phyloP scores from a whole-genome alignment of 768 basidiomycete genomes.

The Nidularia pulvinata region DNA sequence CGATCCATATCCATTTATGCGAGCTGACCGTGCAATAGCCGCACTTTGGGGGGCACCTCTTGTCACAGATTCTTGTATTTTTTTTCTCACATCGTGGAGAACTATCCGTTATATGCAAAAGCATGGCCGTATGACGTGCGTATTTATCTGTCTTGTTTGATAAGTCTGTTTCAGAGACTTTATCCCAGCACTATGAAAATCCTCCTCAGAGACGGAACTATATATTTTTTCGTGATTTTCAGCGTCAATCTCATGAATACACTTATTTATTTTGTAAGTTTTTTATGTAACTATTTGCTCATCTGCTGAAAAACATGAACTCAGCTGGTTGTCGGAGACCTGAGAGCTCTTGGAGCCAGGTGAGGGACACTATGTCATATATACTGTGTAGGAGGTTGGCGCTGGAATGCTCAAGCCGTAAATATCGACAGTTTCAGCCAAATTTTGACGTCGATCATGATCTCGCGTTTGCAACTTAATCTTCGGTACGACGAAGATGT shows the following conservation, averaged over 20 bases:
- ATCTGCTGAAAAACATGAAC: too few species aligned
- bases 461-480: conserved; percentile 16
- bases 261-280: conserved; percentile 16
- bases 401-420: background rate
- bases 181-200: conserved; percentile 10
- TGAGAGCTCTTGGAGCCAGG: conserved; percentile 18
- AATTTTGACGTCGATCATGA: conserved; percentile 16
- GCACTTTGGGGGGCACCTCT: conserved; percentile 17
- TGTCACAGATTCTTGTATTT: conserved; percentile 15
- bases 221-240: conserved; percentile 17
- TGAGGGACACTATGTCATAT: background rate
- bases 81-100: conserved; percentile 14
- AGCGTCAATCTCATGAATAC: conserved; percentile 18
- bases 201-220: conserved; percentile 15
- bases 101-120: conserved; percentile 9
- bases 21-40: conserved; percentile 4
- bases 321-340: conserved; percentile 13
- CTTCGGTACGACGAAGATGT: conserved; percentile 8
- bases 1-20: background rate
- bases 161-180: too few species aligned
- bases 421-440: conserved; percentile 14
- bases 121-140: conserved; percentile 14
- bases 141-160: too few species aligned
- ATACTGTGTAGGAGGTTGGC: too few species aligned
- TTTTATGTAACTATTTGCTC: background rate